Conservation (phyloP, 2,329 filamentous ascomycete species). For the Penicillium sp. region DNA sequence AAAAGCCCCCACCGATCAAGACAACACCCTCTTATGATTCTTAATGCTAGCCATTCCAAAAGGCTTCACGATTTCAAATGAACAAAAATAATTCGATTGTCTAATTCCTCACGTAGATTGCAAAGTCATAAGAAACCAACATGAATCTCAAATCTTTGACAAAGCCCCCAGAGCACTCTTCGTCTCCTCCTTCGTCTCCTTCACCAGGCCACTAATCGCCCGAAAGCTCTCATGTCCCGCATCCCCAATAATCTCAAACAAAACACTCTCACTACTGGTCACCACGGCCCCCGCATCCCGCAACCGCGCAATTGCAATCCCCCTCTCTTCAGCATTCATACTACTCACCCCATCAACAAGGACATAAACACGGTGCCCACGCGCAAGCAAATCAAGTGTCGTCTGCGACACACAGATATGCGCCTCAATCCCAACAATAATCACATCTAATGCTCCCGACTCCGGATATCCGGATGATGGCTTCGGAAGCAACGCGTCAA, state of each 20-base stretch:
- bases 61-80: too few relatives aligned
- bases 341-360: conserved; percentile 85
- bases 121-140: too few relatives aligned
- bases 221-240: conserved; percentile 65
- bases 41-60: too few relatives aligned
- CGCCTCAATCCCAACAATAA: conserved; percentile 83
- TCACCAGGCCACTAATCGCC: conserved; percentile 67
- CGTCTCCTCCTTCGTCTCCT: conserved; percentile 66
- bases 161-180: conserved; percentile 62
- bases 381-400: conserved; percentile 67
- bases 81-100: too few relatives aligned
- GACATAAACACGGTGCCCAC: conserved; percentile 76
- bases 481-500: conserved; percentile 43
- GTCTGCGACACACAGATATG: conserved; percentile 97
- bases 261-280: conserved; percentile 79
- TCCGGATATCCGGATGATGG: background rate
- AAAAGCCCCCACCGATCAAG: too few relatives aligned
- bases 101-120: too few relatives aligned
- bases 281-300: conserved; percentile 69
- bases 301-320: conserved; percentile 69
- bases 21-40: too few relatives aligned
- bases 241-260: conserved; percentile 87
- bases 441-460: conserved; percentile 52
- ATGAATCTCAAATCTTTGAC: conserved; percentile 59
- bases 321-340: conserved; percentile 75